Evolutionary conservation across 192 early-diverging fungal genomes (phyloP), one percentile per base, ranked within the genome.

Genomic region (Spinellus fusiger): DNA sequence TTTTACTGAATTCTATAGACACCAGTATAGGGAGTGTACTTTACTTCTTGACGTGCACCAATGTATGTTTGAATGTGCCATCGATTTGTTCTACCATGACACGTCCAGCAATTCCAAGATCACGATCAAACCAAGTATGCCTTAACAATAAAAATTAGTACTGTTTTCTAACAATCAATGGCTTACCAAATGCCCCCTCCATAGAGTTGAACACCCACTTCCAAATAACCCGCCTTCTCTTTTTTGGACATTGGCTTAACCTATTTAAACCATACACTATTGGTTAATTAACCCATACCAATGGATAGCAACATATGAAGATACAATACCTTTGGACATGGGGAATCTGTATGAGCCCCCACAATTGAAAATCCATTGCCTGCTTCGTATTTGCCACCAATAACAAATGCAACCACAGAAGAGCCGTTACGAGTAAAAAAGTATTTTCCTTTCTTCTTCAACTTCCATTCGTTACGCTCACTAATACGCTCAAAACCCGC

Each of bases 51-150:
- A 99, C 85, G 22, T 77, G 57, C 35, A 95, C 89, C 27, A 99
- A 79, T 1, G 80, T 83, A 69, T 86, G 84, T 35, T 78, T 76
- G 59, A 85, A 82, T 20, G 82, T 84, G 31, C 87, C 91, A 47
- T 84, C 83, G 18, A 69, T 70, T 28, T 77, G 75, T 46, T 85
- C 78, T 48, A 98, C 82, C 71, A 99, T 77, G 28, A 95, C 92
- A 23, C 94, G 87, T n/a, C 97, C 97, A 44, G 97, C 96, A 56
- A 99, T 75, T 65, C 88, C 86, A 57, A 99, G 78, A 73, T 98
- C 95, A 66, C 97, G 91, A 70, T 99, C 97, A 70, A 99, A 99
- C 97, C 97, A 99, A 28, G 96, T 95, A 73, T 96, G 86, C 62
- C 62, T 64, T 22, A 13, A 29, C 20, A 23, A 9, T 37, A 47